Evolutionary conservation across 192 early-diverging fungal species (phyloP).

Genomic region (Dissophora ornata): DNA sequence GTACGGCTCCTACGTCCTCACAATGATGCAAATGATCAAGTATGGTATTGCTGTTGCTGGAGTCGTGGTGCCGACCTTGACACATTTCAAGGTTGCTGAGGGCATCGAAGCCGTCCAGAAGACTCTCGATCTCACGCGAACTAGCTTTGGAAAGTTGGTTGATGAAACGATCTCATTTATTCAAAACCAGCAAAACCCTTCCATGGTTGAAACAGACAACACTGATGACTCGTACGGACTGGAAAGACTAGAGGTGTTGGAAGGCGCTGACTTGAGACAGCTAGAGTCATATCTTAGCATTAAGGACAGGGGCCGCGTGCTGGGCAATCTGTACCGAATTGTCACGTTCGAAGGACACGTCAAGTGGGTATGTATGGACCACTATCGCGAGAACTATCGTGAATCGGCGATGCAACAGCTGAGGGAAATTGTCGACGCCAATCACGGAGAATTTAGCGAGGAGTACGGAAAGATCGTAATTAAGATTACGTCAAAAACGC

Average conservation of each 20-base stretch:
- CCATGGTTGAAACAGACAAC: background rate
- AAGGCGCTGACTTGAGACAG: constrained; percentile 17
- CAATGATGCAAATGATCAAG: constrained; percentile 25
- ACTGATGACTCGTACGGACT: background rate
- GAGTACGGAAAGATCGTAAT: constrained; percentile 2
- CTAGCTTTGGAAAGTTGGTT: background rate
- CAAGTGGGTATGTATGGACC: constrained; percentile 32
- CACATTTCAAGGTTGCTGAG: background rate
- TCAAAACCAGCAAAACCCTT: background rate
- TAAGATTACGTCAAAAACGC: background rate
- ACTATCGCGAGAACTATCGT: constrained; percentile 18
- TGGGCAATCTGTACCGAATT: constrained; percentile 19
- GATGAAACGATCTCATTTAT: background rate
- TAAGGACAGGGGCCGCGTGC: constrained; percentile 2
- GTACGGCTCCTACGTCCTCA: constrained; percentile 14
- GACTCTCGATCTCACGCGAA: background rate
- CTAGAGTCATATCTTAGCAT: background rate
- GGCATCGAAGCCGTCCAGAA: background rate
- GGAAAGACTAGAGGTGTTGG: background rate
- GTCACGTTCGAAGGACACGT: constrained; percentile 19
- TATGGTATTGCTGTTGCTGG: constrained; percentile 5
- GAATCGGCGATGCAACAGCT: background rate
- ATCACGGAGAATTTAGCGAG: constrained; percentile 3
- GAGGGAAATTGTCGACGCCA: constrained; percentile 5
- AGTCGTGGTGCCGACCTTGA: constrained; percentile 2